Percentiles rank a stretch among this genome's conserved stretches.
Conservation (phyloP, 192 early-diverging fungal genomes). For the Phlyctochytrium planicorne region DNA sequence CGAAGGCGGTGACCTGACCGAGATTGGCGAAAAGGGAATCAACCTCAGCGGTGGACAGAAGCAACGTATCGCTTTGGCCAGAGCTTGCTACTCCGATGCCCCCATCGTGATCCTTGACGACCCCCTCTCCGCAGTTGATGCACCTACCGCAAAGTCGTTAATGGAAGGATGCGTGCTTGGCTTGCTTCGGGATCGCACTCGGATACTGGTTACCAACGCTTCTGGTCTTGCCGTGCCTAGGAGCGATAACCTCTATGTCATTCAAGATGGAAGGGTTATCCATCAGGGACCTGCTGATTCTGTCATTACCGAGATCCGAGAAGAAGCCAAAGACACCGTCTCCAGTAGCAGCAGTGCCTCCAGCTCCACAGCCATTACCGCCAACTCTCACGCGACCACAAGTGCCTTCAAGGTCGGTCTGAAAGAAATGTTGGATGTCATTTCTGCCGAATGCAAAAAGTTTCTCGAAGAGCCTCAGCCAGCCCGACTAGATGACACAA, state of each 20-base stretch:
- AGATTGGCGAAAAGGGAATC: conserved; percentile 69
- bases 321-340: neutral
- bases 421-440: conserved; percentile 4
- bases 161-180: conserved; percentile 69
- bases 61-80: conserved; percentile 46
- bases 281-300: neutral
- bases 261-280: conserved; percentile 62
- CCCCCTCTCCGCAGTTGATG: conserved; percentile 85
- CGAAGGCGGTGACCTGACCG: conserved; percentile 72
- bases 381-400: neutral
- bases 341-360: neutral
- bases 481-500: neutral
- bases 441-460: conserved; percentile 9
- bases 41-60: conserved; percentile 38
- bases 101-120: conserved; percentile 77
- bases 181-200: conserved; percentile 70
- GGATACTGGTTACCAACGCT: conserved; percentile 82
- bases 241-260: conserved; percentile 37
- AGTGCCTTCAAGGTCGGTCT: neutral
- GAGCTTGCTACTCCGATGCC: conserved; percentile 67
- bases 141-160: conserved; percentile 83
- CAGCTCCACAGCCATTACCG: neutral
- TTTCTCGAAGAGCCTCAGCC: neutral
- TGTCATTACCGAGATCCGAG: neutral
- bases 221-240: conserved; percentile 26